Conservation (phyloP, 164 flowering plant genomes). For the Dillenia turbinata region DNA sequence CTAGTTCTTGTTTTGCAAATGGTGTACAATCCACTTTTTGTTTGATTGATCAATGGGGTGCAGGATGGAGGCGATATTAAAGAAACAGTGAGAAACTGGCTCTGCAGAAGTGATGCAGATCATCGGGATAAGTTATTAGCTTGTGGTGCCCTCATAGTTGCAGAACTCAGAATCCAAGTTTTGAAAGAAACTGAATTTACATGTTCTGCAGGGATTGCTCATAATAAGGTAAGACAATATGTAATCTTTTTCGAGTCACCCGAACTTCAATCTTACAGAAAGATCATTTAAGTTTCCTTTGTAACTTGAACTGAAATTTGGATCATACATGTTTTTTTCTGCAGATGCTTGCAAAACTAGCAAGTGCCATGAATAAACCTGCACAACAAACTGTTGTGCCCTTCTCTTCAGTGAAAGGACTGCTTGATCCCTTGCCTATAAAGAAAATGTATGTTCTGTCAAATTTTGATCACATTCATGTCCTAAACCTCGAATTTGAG, state of each 20-base stretch:
- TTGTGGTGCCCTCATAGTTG: conserved; percentile 88
- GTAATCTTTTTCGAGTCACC: background rate
- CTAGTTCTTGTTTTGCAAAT: too few species aligned
- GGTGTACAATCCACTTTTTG: too few species aligned
- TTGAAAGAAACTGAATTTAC: conserved; percentile 79
- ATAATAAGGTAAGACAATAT: conserved; percentile 66
- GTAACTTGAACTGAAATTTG: conserved; percentile 2
- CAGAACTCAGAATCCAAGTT: conserved; percentile 83
- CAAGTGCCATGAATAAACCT: conserved; percentile 95
- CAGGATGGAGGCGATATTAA: conserved; percentile 47
- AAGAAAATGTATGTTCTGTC: conserved; percentile 72
- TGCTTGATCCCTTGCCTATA: conserved; percentile 73
- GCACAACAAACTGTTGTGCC: conserved; percentile 97
- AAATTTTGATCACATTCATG: too few species aligned
- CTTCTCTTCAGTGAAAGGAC: conserved; percentile 52
- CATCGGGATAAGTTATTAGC: conserved; percentile 79
- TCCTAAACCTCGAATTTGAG: too few species aligned
- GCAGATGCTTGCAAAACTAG: conserved; percentile 96
- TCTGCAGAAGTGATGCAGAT: conserved; percentile 55
- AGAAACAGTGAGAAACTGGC: conserved; percentile 64
- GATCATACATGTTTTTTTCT: conserved; percentile 12
- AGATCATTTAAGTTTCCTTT: background rate
- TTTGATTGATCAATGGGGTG: background rate
- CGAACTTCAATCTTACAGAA: background rate
- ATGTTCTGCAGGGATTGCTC: conserved; percentile 98